Base-by-base conservation (phyloP, 2,329 filamentous ascomycete species). In the Thelonectria blattea region DNA sequence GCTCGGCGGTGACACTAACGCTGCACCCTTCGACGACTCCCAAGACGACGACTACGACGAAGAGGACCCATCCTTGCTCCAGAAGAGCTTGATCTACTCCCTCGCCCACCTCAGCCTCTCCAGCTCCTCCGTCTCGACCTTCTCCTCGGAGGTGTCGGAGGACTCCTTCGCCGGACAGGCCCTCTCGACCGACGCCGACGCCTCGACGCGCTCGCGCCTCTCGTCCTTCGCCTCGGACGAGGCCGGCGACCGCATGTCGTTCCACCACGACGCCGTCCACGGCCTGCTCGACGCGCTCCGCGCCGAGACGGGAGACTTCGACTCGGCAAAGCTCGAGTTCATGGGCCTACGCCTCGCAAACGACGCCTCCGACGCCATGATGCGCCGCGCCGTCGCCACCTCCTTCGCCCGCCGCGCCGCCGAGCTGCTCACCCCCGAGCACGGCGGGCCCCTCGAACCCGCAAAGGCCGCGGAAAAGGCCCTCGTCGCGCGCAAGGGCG, bases 281-380 rank as follows among this genome's bases (percentile, higher is more conserved):
- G 94, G 92, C 62, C 85, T 98, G n/a, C 84, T 93, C 63, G 93
- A 97, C 71, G 91, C 92, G 22, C 83, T 98, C 43, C 89, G 90
- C 52, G 90, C 88, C 20, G 87, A 88, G 12, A 85, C 86, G 14
- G 86, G 88, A 11, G 91, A 96, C 73, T 95, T 96, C 65, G 93
- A 97, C 71, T 83, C 82, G 2, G 85, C 87, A 51, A 92, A 94
- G 74, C 85, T 98, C 34, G 95, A 99, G 74, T 91, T 99, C 64
- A 96, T 93, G 81, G 91, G 92, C 48, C 83, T 98, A n/a, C 90
- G 94, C 11, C 91, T 99, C 75, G 90, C 89, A 56, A 92, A 91
- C 70, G 92, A 98, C 71, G 95, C 95, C 2, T 93, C 92, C 1
- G 94, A 97, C 71, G 85, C 89, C 65, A 91, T 95, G 75, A 91